Base-by-base conservation (phyloP, 73 alveolate species). In the Stentor coeruleus region DNA sequence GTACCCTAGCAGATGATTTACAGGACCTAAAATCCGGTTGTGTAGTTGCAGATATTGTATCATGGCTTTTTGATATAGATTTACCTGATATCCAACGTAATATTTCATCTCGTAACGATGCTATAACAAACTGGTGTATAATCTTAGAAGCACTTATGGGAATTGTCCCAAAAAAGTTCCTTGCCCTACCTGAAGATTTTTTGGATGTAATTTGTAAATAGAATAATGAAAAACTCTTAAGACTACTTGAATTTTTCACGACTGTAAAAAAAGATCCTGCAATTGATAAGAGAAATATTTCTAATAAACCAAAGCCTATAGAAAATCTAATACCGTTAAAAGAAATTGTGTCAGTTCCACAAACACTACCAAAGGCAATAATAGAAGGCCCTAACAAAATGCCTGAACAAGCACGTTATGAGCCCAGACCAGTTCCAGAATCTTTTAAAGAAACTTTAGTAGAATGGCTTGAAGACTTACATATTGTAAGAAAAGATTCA, bases 21-120 rank as follows among this genome's bases (percentile, higher is more conserved):
- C 37, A 66, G 30, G 81, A 66, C 49, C 35, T 66, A 57, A 66
- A 66, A 66, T 33, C 59, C 20, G 81, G 81, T 33, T 20, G 30
- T 30, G 81, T 66, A 30, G 59, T 66, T 2, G 81, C 37, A 2
- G 81, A 66, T 66, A 66, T 66, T 0, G 30, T 66, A 30, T 36
- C 81, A 33, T 66, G 81, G 35, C 14, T 66, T 36, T 14, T 30
- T 14, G 30, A 66, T 2, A 66, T 57, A n/a, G 35, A n/a, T 0
- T 57, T 57, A n/a, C 0, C 35, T 20, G 73, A 31, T 20, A 57
- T 57, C 2, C 35, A 57, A 31, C 73, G 73, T 20, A 31, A 20
- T 57, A n/a, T 57, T 20, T n/a, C 28, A n/a, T 57, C 73, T 31
- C 73, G 28, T n/a, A 57, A 57, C 28, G 73, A 57, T 20, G 73